Base-by-base conservation (phyloP, 2,329 filamentous ascomycete species). In the Zalaria sp. region DNA sequence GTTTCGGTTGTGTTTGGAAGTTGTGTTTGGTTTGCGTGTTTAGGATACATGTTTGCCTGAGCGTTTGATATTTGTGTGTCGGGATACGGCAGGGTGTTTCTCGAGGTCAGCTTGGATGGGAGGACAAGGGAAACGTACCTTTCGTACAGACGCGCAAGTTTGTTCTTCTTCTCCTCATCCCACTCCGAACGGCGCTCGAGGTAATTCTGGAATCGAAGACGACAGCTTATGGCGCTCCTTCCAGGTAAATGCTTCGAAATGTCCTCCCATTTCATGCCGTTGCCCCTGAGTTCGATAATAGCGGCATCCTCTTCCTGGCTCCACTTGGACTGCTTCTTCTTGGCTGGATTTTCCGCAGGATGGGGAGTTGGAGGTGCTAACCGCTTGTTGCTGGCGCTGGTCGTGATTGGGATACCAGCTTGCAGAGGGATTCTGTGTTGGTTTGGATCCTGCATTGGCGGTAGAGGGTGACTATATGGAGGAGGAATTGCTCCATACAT, bases 211-310 rank as follows among this genome's bases (percentile, higher is more conserved):
- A 95, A 96, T 57, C 94, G 87, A 40, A 96, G 71, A 35, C 89
- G 80, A 62, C 89, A 96, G 53, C 87, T 93, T 55, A 95, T 95
- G 43, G 87, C 81, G 62, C 87, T 95, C 52, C 91, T 77, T 47
- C 89, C 89, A 3, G 87, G 88, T 39, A 96, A 68, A 42, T 81
- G 77, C 66, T 89, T 93, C 47, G 86, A 93, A 54, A 96, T 95
- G 61, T 96, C 89, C 58, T 96, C 89, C 91, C 89, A 96, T 59
- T 96, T 96, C 86, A 95, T 94, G 5, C 85, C 84, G 52, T 80
- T 80, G 32, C 86, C 85, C 44, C 89, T 78, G 47, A 96, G 74
- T 60, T 93, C 84, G 53, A 95, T 94, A 53, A 94, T 94, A 38
- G 91, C 68, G n/a, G 83, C 77, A 61, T 96, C 87, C 61, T 96